Evolutionary conservation across 345 rosid species (phyloP).

Genomic region (Lepidium didymum): DNA sequence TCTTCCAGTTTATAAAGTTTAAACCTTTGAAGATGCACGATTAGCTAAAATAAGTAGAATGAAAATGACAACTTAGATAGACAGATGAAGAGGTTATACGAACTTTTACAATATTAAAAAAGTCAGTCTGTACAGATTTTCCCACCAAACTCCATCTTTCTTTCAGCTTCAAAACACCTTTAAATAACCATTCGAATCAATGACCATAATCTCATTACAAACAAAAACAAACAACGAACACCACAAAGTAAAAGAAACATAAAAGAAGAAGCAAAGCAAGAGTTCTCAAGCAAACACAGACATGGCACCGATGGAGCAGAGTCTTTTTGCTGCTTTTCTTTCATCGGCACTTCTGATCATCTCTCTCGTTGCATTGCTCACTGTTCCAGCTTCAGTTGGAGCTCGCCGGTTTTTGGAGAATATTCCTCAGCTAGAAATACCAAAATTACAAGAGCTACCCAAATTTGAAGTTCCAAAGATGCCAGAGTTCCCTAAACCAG

Average conservation of each 20-base stretch:
- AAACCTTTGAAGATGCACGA: neutral
- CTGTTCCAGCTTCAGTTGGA: slow-evolving; percentile 11
- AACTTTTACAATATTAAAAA: neutral
- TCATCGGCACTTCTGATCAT: slow-evolving; percentile 20
- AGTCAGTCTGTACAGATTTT: neutral
- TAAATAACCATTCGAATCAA: slow-evolving; percentile 14
- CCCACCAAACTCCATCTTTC: slow-evolving; percentile 26
- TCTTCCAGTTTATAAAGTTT: neutral
- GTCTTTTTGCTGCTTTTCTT: slow-evolving; percentile 9
- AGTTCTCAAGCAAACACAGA: slow-evolving; percentile 10
- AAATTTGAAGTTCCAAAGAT: slow-evolving; percentile 18
- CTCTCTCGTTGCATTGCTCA: slow-evolving; percentile 12
- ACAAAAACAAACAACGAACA: slow-evolving; percentile 16
- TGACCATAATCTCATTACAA: slow-evolving; percentile 13
- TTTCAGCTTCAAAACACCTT: neutral
- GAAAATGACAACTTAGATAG: slow-evolving; percentile 12
- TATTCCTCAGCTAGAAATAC: slow-evolving; percentile 29
- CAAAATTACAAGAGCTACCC: slow-evolving; percentile 24
- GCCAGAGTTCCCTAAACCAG: slow-evolving; percentile 22
- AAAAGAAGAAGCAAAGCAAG: neutral
- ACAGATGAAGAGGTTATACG: slow-evolving; percentile 28
- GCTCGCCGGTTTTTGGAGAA: slow-evolving; percentile 28
- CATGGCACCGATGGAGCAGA: slow-evolving; percentile 22
- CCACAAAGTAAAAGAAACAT: slow-evolving; percentile 10
- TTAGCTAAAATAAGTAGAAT: no score